Base-by-base conservation (phyloP, 305 asterid species). In the Ajuga reptans region DNA sequence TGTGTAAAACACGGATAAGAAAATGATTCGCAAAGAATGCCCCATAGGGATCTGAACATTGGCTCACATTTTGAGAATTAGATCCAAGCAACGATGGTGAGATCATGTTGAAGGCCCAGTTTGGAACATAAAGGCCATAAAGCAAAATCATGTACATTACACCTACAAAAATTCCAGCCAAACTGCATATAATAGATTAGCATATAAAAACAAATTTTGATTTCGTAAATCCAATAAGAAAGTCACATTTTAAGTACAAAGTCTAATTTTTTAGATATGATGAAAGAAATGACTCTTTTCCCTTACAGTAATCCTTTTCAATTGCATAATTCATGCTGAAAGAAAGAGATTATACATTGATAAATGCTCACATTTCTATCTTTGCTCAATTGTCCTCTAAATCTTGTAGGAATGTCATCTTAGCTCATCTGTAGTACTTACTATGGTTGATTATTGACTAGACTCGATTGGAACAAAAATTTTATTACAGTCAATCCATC, bases 101-200 rank as follows among this genome's bases (percentile, higher is more conserved):
- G 71, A 68, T 72, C 43, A 36, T 77, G 33, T 84, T 83, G 72
- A 86, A 88, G 75, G 72, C 67, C 97, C 97, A 90, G 77, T 82
- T 80, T 59, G 96, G 95, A 77, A 86, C 84, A 80, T 86, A 88
- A 37, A 90, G 86, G 69, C 81, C 82, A 78, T 90, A 88, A 64
- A 88, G 81, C 80, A 90, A 72, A 72, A 69, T 78, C 82, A 86
- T 69, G 82, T 86, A 90, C 7, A 75, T 12, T 58, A 83, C 55
- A 75, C 89, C 86, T n/a, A 88, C 64, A 60, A 76, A 64, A 61
- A 82, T 70, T 66, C 85, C 88, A 18, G 83, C 84, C 61, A 74
- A 77, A 47, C 97, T 90, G 89, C 79, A 49, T 68, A 66, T 18
- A 36, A 59, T 49, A 69, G 61, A 69, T 52, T 60, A 68, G 57